phyloP scores from a whole-genome alignment of 768 basidiomycete species.

The Leccinum olivaceopallidum region DNA sequence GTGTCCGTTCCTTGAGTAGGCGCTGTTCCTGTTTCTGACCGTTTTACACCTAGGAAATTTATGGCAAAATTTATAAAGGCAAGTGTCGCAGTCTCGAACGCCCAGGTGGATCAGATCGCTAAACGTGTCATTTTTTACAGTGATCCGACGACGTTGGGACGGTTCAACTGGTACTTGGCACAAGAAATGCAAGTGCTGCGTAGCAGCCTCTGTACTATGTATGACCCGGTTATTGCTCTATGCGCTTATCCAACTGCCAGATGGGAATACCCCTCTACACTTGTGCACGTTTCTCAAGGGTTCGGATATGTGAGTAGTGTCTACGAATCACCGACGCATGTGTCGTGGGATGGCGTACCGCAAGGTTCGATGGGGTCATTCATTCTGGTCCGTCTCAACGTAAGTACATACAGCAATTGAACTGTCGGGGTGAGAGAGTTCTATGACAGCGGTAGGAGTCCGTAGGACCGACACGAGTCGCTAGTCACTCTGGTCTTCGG shows the following conservation, averaged over 20 bases:
- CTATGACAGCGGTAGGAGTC: not conserved
- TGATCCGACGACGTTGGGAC: constrained; percentile 2
- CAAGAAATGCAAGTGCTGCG: not conserved
- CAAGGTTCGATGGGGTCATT: not conserved
- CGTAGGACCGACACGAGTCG: not conserved
- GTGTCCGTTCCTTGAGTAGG: constrained; percentile 31
- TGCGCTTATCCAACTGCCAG: not conserved
- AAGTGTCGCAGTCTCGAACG: constrained; percentile 6
- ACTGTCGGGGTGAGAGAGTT: not conserved
- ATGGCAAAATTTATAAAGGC: constrained; percentile 93
- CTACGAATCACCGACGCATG: not conserved
- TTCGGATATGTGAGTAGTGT: not conserved
- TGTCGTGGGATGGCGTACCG: not conserved
- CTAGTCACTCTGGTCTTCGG: not conserved
- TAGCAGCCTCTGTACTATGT: not conserved
- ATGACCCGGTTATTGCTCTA: not conserved
- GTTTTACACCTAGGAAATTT: constrained; percentile 62
- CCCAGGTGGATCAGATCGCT: not conserved
- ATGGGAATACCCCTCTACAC: not conserved
- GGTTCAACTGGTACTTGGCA: not conserved
- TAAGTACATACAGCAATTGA: not conserved
- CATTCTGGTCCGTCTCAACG: not conserved
- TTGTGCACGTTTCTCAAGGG: not conserved
- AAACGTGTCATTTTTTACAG: not conserved
- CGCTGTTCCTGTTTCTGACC: constrained; percentile 12